A percentile compares a stretch with the other conserved stretches of the same genome.
Evolutionary conservation across 1,284 basidiomycete genomes (phyloP).

Genomic region (Puccinia hordei): DNA sequence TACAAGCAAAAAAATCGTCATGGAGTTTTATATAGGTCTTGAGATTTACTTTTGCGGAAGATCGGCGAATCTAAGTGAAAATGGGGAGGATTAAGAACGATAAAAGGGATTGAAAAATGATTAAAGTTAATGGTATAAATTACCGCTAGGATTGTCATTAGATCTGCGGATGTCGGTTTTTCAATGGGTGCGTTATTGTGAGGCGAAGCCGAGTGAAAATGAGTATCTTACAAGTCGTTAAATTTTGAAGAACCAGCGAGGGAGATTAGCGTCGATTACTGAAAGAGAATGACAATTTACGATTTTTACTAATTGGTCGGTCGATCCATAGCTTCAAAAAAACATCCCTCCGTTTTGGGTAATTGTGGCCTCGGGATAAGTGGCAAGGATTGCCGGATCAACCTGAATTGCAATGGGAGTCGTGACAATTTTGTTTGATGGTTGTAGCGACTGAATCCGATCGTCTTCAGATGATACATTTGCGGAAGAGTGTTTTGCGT

Average conservation of each 20-base stretch:
- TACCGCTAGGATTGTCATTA: background rate
- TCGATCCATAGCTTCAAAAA: background rate
- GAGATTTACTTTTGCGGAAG: background rate
- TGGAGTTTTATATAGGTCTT: background rate
- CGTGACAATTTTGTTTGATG: background rate
- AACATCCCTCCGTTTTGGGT: no score
- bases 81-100: background rate
- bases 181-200: background rate
- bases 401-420: background rate
- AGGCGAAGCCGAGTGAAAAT: background rate
- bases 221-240: background rate
- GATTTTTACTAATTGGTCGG: background rate
- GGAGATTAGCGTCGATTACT: background rate
- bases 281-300: background rate
- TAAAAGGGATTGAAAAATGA: background rate
- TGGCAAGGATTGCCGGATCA: background rate
- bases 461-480: background rate
- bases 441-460: background rate
- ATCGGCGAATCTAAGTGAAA: background rate
- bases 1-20: no score
- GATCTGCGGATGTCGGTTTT: background rate
- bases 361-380: background rate
- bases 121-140: constrained; percentile 1
- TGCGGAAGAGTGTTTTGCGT: background rate
- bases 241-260: background rate